Evolutionary conservation across 2,329 filamentous ascomycete genomes (phyloP).

Genomic region (Curvularia verruculosa): DNA sequence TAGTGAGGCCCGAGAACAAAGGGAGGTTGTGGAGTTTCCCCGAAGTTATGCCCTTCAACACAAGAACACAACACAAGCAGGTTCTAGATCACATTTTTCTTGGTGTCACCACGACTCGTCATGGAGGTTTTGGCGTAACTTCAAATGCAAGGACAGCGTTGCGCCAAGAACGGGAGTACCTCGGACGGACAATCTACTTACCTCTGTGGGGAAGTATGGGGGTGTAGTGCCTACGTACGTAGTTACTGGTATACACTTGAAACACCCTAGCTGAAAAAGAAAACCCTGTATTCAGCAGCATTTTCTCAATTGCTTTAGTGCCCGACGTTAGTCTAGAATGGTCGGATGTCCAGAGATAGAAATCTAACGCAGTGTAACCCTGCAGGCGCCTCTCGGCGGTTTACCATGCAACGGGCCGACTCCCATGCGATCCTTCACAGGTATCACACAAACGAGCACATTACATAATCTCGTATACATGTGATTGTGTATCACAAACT

Average conservation of each 20-base stretch:
- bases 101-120: background rate
- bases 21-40: background rate
- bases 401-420: background rate
- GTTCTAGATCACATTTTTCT: background rate
- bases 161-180: background rate
- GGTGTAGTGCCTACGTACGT: too few relatives aligned
- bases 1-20: background rate
- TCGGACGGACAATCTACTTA: background rate
- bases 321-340: background rate
- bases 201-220: background rate
- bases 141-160: background rate
- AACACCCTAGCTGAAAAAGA: background rate
- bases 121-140: background rate
- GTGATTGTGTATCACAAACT: background rate
- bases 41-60: background rate
- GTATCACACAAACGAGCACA: background rate
- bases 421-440: background rate
- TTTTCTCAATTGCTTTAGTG: background rate
- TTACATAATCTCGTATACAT: background rate
- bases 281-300: background rate
- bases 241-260: too few relatives aligned
- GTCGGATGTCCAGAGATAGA: background rate
- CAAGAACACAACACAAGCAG: background rate
- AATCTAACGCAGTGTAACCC: background rate
- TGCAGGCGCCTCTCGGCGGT: background rate